Percentiles rank a stretch among this genome's conserved stretches.
These are phyloP conservation scores for Naganishia sp. DNA, from an alignment of 1,284 basidiomycete species.

Conservation along the genomic window DNA sequence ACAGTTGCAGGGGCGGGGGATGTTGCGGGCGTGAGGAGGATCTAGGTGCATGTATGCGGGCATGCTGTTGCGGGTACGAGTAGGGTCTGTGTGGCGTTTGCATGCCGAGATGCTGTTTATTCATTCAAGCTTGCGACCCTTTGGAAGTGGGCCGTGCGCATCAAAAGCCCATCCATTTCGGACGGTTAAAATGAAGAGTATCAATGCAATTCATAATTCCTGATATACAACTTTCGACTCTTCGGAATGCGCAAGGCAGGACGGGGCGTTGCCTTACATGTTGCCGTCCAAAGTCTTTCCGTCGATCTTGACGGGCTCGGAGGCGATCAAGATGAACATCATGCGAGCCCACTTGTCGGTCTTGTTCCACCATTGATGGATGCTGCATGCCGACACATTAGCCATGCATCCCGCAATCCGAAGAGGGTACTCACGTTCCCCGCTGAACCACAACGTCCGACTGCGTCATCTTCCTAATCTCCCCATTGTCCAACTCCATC, in stretches of 20 bases:
- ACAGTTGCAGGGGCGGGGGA: slow-evolving; percentile 27
- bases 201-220: too few species aligned
- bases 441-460: slow-evolving; percentile 31
- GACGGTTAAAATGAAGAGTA: too few species aligned
- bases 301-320: slow-evolving; percentile 29
- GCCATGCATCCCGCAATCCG: not conserved
- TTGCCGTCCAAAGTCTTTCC: slow-evolving; percentile 22
- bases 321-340: slow-evolving; percentile 32
- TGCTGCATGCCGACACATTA: slow-evolving; percentile 6
- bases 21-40: slow-evolving; percentile 8
- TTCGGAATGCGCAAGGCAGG: not conserved
- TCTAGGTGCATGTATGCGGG: not conserved
- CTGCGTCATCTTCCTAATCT: slow-evolving; percentile 17
- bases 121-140: too few species aligned
- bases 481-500: slow-evolving; percentile 33
- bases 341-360: slow-evolving; percentile 31
- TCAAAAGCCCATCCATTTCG: too few species aligned
- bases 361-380: slow-evolving; percentile 31
- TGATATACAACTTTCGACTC: too few species aligned
- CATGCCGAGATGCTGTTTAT: too few species aligned
- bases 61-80: too few species aligned
- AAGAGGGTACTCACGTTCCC: slow-evolving; percentile 29
- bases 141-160: too few species aligned
- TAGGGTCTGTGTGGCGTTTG: too few species aligned
- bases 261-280: not conserved